Base-by-base conservation (phyloP, 257 asterid genomes). In the Solanum sejunctum region DNA sequence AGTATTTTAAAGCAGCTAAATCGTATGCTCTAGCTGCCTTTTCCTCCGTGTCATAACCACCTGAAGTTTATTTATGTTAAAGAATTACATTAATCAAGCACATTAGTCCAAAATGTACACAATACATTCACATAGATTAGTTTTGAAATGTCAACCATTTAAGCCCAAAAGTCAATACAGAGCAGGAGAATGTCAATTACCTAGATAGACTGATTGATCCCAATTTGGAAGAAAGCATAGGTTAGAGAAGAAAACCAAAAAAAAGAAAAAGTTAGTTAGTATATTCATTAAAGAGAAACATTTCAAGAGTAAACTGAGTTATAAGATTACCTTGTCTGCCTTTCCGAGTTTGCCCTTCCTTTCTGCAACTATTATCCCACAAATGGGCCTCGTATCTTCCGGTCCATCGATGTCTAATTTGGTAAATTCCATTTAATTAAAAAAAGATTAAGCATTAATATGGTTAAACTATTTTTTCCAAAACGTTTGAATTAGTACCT, bases 11-110 rank as follows among this genome's bases (percentile, higher is more conserved):
- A 57, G 98, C 98, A 83, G 98, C 98, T 85, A 95, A 89, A 91
- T 93, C 98, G 88, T 95, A 95, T 81, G 98, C 98, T 67, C 93
- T 85, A 12, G 98, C 98, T 83, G 98, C 98, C 84, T 92, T 95
- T 58, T 95, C 98, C 86, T 95, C 98, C 82, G 91, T 91, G 71
- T 95, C 98, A 90, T 95, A 95, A 39, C 98, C 98, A 55, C 98
- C 98, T 95, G 28, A 12, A 23, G 15, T 17, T 18, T 18, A 52
- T 77, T 75, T 15, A 26, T 23, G 45, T 49, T 6, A 0, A 78
- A 52, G 4, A 78, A 78, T 52, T 52, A 83, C 36, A 67, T 84
- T 66, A 13, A 52, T 58, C 39, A 28, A 11, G 41, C 60, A 43
- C 71, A 20, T 6, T 21, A 16, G 13, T 49, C 81, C 81, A 73